Evolutionary conservation across 768 basidiomycete species (phyloP).

Genomic region (Kwoniella mangroviensis): DNA sequence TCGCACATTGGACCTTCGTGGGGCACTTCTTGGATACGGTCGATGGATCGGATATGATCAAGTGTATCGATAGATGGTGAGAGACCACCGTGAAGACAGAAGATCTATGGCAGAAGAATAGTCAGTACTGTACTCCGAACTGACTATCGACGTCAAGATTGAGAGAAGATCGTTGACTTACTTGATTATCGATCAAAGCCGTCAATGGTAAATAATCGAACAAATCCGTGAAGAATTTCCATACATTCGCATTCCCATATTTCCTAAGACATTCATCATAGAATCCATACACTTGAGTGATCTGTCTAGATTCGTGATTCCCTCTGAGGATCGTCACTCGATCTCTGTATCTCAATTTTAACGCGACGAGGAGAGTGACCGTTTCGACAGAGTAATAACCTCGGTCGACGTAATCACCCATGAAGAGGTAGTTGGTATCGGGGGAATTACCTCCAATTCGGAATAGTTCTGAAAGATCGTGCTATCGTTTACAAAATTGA

Average conservation of each 20-base stretch:
- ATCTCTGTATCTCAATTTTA: constrained; percentile 97
- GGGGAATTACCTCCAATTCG: constrained; percentile 99
- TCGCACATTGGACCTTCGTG: constrained; percentile 99
- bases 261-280: constrained; percentile 99
- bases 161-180: constrained; percentile 61
- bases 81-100: constrained; percentile 95
- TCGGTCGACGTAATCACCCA: constrained; percentile 99
- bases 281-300: constrained; percentile 99
- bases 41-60: constrained; percentile 97
- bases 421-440: constrained; percentile 99
- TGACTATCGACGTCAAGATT: not conserved
- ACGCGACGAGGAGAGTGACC: constrained; percentile 91
- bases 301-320: constrained; percentile 98
- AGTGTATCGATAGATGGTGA: constrained; percentile 99
- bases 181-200: constrained; percentile 98
- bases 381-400: constrained; percentile 99
- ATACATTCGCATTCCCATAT: constrained; percentile 99
- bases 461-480: constrained; percentile 98
- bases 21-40: constrained; percentile 98
- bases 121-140: not conserved
- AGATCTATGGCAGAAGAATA: constrained; percentile 69
- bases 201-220: constrained; percentile 98
- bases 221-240: constrained; percentile 98
- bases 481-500: constrained; percentile 63
- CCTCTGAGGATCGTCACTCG: constrained; percentile 96